Evolutionary conservation across 352 stramenopile species (phyloP), one percentile per base, ranked within the genome.

Genomic region (Pythium phragmiticola): DNA sequence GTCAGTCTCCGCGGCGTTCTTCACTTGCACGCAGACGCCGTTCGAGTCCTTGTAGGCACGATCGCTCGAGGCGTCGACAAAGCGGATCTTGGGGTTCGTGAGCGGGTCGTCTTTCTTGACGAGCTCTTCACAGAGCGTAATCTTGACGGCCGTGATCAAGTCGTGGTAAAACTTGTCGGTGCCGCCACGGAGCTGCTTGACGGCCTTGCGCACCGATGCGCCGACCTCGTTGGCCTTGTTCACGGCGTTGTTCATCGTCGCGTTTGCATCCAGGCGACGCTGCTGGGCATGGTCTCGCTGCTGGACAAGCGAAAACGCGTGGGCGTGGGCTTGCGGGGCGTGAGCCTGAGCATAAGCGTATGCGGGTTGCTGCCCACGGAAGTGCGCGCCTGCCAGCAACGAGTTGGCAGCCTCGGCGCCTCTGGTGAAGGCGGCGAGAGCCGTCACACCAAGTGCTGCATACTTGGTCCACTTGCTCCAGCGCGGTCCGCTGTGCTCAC

Each of bases 151-250:
- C 0, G 56, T 75, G 69, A 89, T 83, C 41, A 91, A 54, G 21
- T 91, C 70, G 3, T 74, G 49, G 70, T 91, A 91, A 56, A 88
- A 89, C 52, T 84, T 79, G 34, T 76, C 62, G 2, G 60, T 82
- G 50, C 80, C 78, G 49, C 80, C 78, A 26, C 82, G 82, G 30
- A 91, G 58, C 46, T 88, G 72, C 60, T 83, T 87, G 59, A 91
- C 82, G 7, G 71, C 72, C 36, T 86, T 72, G 59, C 80, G 80
- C n/a, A 86, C 76, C 17, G 58, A 75, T 1, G 65, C 72, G 2
- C 80, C 80, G 13, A 89, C 68, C 50, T 79, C 53, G 17, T 76
- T 80, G 3, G 80, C 80, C 58, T 89, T 69, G 16, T 60, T 51
- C 1, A 70, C 68, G 34, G 77, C 77, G 9, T 73, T 57, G 43